Base-by-base conservation (phyloP, 768 basidiomycete genomes). In the Termitomyces sp. region DNA sequence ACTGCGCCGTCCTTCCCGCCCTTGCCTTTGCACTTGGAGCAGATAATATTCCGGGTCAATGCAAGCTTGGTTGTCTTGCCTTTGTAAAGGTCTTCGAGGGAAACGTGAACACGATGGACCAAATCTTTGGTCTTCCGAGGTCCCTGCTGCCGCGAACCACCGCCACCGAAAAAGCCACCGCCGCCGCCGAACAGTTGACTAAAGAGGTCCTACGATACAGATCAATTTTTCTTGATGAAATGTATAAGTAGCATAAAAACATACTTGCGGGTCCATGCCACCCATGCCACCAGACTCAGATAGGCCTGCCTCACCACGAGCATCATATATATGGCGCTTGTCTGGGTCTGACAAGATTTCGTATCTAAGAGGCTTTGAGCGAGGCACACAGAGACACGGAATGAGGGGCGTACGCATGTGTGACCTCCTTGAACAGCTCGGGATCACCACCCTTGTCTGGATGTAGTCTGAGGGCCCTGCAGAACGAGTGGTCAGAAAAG, bases 1-100 rank as follows among this genome's bases (percentile, higher is more conserved):
- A 97, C 93, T 53, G 97, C 91, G 56, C 96, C 97, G 18, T 97
- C 95, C 75, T 98, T 98, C 56, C 97, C 97, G 49, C 97, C 97
- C 70, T 90, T 94, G 66, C 97, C 97, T 65, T 88, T 88, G 77
- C 97, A 99, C 69, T 94, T 93, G 56, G 78, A 70, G 75, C 97
- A 99, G 67, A 98, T 89, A 62, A 94, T 82, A 66, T 96, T 97
- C 62, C 96, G 92, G 20, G 94, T 97, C 46, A 99, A 81, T 43
- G 97, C 92, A 58, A 99, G 90, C 74, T 98, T 98, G 46, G 95
- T 94, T 4, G 94, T 96, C 76, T 98, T 99, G 73, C 97, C 96
- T 73, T 92, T 94, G 85, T 98, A 98, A 4, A 99, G 84, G 71
- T 99, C 97, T 74, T 98, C 96, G 61, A 99, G 86, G n/a, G 93